A percentile compares a stretch with the other conserved stretches of the same genome.
Evolutionary conservation across 2,329 filamentous ascomycete species (phyloP).

Genomic region (Diplodia mutila): DNA sequence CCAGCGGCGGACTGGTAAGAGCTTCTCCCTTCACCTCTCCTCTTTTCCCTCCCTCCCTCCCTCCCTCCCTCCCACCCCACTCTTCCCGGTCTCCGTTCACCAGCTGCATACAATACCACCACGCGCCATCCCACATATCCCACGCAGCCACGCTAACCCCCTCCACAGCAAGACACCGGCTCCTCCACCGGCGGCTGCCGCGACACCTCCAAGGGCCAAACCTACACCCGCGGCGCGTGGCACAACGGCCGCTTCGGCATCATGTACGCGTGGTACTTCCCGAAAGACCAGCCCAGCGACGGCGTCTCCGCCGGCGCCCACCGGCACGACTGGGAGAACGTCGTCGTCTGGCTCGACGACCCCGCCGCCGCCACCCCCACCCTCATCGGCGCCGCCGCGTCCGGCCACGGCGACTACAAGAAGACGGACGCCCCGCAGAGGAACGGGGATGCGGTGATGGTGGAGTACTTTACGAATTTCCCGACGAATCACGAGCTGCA

Average conservation of each 20-base stretch:
- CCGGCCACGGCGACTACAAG: constrained; percentile 45
- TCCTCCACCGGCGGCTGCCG: constrained; percentile 39
- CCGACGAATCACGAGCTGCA: constrained; percentile 45
- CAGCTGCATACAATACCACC: too few species aligned
- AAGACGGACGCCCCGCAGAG: constrained; percentile 30
- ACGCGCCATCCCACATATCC: neutral
- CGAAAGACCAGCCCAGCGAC: constrained; percentile 48
- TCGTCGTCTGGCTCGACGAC: constrained; percentile 40
- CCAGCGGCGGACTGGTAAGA: neutral
- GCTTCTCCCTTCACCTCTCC: neutral
- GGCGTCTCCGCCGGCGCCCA: constrained; percentile 42
- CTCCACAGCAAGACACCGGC: constrained; percentile 44
- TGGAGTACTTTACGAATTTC: constrained; percentile 41
- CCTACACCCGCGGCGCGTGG: constrained; percentile 42
- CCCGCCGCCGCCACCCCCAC: constrained; percentile 30
- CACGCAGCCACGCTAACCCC: neutral
- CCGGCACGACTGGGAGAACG: constrained; percentile 49
- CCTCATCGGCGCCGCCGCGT: constrained; percentile 46
- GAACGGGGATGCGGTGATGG: constrained; percentile 33
- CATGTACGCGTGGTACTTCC: constrained; percentile 54
- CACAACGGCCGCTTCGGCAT: constrained; percentile 41
- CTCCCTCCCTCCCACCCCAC: too few species aligned
- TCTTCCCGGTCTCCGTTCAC: too few species aligned
- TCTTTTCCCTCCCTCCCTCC: too few species aligned
- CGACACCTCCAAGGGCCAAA: constrained; percentile 41